phyloP scores from a whole-genome alignment of 2,329 filamentous ascomycete genomes.

The Alternaria sp. region DNA sequence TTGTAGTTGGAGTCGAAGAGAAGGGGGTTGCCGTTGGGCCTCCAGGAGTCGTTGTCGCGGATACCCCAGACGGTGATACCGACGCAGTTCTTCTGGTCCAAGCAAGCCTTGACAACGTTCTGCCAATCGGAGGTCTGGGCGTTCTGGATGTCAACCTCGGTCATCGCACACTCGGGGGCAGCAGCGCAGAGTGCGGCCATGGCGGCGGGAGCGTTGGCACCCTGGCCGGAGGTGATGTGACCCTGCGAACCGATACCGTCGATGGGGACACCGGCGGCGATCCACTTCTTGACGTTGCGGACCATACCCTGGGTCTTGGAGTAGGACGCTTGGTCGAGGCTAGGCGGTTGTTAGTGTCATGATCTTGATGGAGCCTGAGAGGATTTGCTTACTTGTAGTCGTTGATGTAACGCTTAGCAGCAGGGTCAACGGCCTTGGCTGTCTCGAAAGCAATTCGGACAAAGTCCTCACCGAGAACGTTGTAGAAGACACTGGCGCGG shows the following conservation, averaged over 20 bases:
- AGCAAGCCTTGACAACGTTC: slow-evolving; percentile 63
- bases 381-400: slow-evolving; percentile 58
- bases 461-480: slow-evolving; percentile 73
- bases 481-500: slow-evolving; percentile 68
- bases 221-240: slow-evolving; percentile 59
- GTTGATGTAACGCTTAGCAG: slow-evolving; percentile 77
- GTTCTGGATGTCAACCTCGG: slow-evolving; percentile 71
- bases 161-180: slow-evolving; percentile 67
- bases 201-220: slow-evolving; percentile 57
- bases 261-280: slow-evolving; percentile 67
- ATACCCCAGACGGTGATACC: slow-evolving; percentile 71
- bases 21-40: slow-evolving; percentile 50
- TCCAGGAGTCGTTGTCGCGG: slow-evolving; percentile 56
- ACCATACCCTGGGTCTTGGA: slow-evolving; percentile 67
- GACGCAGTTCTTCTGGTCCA: slow-evolving; percentile 66
- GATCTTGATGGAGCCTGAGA: neutral
- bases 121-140: slow-evolving; percentile 65
- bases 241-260: slow-evolving; percentile 61
- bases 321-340: slow-evolving; percentile 66
- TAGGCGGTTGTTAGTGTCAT: slow-evolving; percentile 41
- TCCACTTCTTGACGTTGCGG: slow-evolving; percentile 68
- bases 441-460: slow-evolving; percentile 75
- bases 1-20: slow-evolving; percentile 54
- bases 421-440: slow-evolving; percentile 69
- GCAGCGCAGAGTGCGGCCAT: slow-evolving; percentile 60